Base-by-base conservation (phyloP, 306 rosid genomes). In the Cicer bijugum region DNA sequence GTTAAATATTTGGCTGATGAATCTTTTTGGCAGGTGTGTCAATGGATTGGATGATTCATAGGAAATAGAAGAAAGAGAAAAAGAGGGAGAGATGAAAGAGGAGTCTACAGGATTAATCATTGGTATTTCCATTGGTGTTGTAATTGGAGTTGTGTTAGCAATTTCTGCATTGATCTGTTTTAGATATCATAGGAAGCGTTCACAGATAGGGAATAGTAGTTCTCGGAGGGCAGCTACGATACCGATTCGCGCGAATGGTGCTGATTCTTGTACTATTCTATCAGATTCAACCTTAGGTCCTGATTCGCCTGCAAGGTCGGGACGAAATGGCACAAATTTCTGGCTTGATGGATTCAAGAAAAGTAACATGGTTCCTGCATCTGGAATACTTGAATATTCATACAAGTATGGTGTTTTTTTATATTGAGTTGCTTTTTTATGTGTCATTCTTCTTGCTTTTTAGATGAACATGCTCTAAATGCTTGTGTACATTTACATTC, bases 161-260 rank as follows among this genome's bases (percentile, higher is more conserved):
- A 85, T 92, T 75, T 82, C 84, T 47, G 90, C 90, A 14, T 78
- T 95, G 59, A 85, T 95, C 43, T 91, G 99, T 83, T 28, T 95
- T 66, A 84, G 88, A 72, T 95, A 88, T 75, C 99, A 91, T 14
- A 80, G 97, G 75, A 91, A 83, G 83, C 85, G 88, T 2, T 87
- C 96, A 0, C 97, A 95, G 86, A 91, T 95, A n/a, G 99, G 97
- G 28, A 95, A 85, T 84, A 95, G 97, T 84, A 95, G 99, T 85
- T 91, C 97, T 17, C 72, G 96, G 84, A 85, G 97, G 70, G 92
- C 99, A 2, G 91, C 96, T 8, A 82, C 95, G 4, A 72, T 91
- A 75, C 97, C 99, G 6, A 95, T 95, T 39, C 97, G 99, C 1
- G 78, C 90, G 59, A 91, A 91, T 75, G 99, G 97, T 12, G 91